Evolutionary conservation across 2,329 filamentous ascomycete genomes (phyloP).

Genomic region (Aspergillus tubingensis): DNA sequence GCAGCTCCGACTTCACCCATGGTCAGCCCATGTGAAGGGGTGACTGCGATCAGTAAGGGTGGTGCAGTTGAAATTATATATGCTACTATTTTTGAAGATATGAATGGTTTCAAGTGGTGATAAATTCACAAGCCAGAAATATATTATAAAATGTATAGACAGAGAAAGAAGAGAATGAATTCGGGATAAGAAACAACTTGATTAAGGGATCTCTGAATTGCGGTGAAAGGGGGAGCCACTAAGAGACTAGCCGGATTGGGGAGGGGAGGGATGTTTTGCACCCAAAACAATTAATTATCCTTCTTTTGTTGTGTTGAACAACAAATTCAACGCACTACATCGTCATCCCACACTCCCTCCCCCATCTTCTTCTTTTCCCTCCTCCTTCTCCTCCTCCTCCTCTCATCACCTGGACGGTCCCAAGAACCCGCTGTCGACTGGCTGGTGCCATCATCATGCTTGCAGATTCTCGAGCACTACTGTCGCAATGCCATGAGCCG

Average conservation of each 20-base stretch:
- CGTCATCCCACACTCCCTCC: constrained; percentile 3
- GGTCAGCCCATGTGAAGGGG: neutral
- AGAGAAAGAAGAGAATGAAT: too few species aligned
- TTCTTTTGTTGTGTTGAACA: constrained; percentile 12
- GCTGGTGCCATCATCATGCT: constrained; percentile 42
- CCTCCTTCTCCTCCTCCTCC: neutral
- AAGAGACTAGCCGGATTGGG: constrained; percentile 30
- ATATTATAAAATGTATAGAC: too few species aligned
- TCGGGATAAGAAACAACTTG: too few species aligned
- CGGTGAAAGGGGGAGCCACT: constrained; percentile 8
- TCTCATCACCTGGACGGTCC: constrained; percentile 14
- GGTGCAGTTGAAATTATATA: too few species aligned
- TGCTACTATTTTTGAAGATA: too few species aligned
- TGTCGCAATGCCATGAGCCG: constrained; percentile 50
- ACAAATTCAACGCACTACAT: constrained; percentile 12
- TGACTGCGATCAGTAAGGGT: neutral
- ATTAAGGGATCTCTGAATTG: neutral
- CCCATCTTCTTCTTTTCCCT: neutral
- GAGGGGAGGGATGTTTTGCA: constrained; percentile 26
- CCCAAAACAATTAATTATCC: constrained; percentile 8
- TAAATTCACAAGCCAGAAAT: too few species aligned
- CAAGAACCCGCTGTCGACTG: constrained; percentile 19
- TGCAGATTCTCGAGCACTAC: constrained; percentile 25
- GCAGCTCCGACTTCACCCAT: constrained; percentile 4
- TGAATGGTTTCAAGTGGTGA: too few species aligned